phyloP scores from a whole-genome alignment of 2,329 filamentous ascomycete genomes.

The Sordariomycetes sp. region DNA sequence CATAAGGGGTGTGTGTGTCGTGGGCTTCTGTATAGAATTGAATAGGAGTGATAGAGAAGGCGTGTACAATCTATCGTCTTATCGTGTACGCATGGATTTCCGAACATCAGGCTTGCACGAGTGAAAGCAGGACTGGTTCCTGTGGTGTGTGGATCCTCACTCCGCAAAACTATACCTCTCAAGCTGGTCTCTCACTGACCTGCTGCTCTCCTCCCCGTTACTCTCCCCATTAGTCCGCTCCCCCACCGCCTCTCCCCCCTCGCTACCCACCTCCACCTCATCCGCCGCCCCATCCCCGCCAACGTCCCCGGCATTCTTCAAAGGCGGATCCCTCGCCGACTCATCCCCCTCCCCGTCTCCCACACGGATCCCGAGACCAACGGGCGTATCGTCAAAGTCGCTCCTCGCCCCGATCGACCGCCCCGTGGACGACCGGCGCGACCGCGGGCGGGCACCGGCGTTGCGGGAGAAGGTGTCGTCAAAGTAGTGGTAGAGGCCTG shows the following conservation, averaged over 20 bases:
- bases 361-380: constrained; percentile 11
- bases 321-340: constrained; percentile 10
- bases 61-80: not conserved
- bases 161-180: constrained; percentile 41
- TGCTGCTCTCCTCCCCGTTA: constrained; percentile 45
- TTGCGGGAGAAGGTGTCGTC: constrained; percentile 65
- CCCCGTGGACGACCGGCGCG: constrained; percentile 68
- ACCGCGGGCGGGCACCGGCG: constrained; percentile 21
- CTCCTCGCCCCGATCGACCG: constrained; percentile 76
- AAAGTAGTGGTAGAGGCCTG: constrained; percentile 85
- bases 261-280: constrained; percentile 37
- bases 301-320: constrained; percentile 11
- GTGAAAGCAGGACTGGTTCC: too few species aligned
- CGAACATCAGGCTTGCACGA: too few species aligned
- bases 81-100: not conserved
- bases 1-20: not conserved
- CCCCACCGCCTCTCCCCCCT: constrained; percentile 50
- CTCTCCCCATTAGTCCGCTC: constrained; percentile 16
- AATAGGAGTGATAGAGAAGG: not conserved
- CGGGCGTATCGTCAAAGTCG: constrained; percentile 36
- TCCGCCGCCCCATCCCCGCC: constrained; percentile 27
- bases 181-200: constrained; percentile 73
- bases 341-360: not conserved
- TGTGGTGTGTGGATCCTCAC: not conserved
- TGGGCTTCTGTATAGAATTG: not conserved